Evolutionary conservation across 176 grass and related monocot species (phyloP), one percentile per base, ranked within the genome.

Genomic region (Musa schizocarpa): DNA sequence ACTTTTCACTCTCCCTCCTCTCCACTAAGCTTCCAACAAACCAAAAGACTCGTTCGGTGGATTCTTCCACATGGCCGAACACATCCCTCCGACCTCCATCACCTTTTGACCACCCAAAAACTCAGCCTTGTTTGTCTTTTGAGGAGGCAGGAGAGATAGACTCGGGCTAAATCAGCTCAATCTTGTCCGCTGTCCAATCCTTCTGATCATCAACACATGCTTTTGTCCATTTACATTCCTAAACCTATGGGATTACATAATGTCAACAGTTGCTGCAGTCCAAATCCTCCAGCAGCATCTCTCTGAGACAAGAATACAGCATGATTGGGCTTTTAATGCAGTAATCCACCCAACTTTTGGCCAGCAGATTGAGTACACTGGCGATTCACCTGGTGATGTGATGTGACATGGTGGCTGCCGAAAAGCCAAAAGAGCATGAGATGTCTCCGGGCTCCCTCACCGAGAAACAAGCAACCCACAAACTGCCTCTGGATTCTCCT

Each of bases 371-470:
- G 57, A 61, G 57, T 61, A 61, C 57, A 9, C n/a, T n/a, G 17
- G 34, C 34, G 4, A 61, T 61, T 61, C 57, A n/a, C 57, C 57
- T 61, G 57, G 14, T 68, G 65, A 68, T 68, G 34, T 68, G 65
- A 68, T 68, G 65, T 29, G 34, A 14, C 65, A 34, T 68, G 21
- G 21, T 68, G 65, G 24, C 51, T n/a, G 68, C 14, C 52, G 34
- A 68, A 16, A 26, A 26, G 25, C 12, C 25, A 10, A 67, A 69
- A 69, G 50, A 50, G 67, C 67, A 48, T 69, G 67, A 69, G 25
- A 10, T 50, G 43, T 68, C 34, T 43, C 34, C 34, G 3, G 34
- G 34, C 34, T 43, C 65, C 43, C 34, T 17, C 67, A 11, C 62
- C 67, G 9, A 19, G 34, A 69, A 69, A 6, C 13, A 49, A 50